Conservation (phyloP, 768 basidiomycete genomes). For the Tylopilus balloui region DNA sequence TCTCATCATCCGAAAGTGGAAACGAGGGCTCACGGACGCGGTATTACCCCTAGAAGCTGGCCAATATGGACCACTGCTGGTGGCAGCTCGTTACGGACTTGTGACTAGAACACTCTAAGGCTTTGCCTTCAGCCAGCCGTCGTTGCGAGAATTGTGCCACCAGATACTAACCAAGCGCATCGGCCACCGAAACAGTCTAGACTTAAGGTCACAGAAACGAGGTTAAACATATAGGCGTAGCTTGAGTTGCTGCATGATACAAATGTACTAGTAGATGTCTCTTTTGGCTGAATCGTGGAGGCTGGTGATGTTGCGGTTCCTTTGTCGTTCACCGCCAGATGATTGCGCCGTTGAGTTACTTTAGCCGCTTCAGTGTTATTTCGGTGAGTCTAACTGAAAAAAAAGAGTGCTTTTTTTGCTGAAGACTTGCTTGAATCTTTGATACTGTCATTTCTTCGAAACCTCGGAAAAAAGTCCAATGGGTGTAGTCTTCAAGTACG, state of each 20-base stretch:
- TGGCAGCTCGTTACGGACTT: neutral
- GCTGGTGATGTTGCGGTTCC: neutral
- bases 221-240: neutral
- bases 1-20: neutral
- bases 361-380: neutral
- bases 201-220: neutral
- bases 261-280: too few relatives aligned
- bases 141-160: neutral
- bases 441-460: too few relatives aligned
- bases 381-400: neutral
- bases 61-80: neutral
- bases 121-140: conserved; percentile 1
- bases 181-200: conserved; percentile 5
- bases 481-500: too few relatives aligned
- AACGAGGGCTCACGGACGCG: neutral
- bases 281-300: conserved; percentile 10
- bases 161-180: neutral
- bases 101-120: neutral
- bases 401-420: too few relatives aligned
- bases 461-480: too few relatives aligned
- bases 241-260: neutral
- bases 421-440: neutral
- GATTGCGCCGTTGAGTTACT: neutral
- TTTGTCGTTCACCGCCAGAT: neutral
- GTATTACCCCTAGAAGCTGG: neutral